A percentile compares a stretch with the other conserved stretches of the same genome.
Evolutionary conservation across 257 asterid species (phyloP).

Genomic region (Dorcoceras hygrometricum): DNA sequence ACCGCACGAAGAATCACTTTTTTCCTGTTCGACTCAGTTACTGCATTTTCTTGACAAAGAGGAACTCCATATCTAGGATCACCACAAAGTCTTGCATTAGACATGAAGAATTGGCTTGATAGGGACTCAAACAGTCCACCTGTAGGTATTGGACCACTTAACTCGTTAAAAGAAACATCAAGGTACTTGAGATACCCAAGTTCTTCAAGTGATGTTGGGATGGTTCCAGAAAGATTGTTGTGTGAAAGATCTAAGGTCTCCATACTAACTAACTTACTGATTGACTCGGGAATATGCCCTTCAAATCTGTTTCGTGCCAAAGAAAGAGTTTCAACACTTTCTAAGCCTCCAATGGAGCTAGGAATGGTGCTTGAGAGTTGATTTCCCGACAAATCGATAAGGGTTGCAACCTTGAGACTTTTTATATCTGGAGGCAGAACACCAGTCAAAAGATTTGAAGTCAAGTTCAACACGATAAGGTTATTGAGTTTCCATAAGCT

Average conservation of each 20-base stretch:
- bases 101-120: slow-evolving; percentile 6
- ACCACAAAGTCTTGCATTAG: slow-evolving; percentile 27
- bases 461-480: slow-evolving; percentile 18
- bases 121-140: slow-evolving; percentile 26
- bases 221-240: slow-evolving; percentile 27
- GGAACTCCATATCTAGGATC: slow-evolving; percentile 25
- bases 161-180: slow-evolving; percentile 31
- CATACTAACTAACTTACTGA: slow-evolving; percentile 14
- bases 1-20: neutral
- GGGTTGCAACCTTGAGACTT: slow-evolving; percentile 5
- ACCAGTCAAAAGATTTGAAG: slow-evolving; percentile 26
- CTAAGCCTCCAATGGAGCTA: slow-evolving; percentile 8
- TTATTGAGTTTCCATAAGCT: slow-evolving; percentile 21
- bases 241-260: slow-evolving; percentile 22
- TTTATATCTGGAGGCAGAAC: slow-evolving; percentile 18
- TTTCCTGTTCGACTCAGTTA: neutral
- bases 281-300: slow-evolving; percentile 26
- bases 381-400: slow-evolving; percentile 27
- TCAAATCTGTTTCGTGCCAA: slow-evolving; percentile 23
- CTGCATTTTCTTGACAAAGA: neutral
- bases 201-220: slow-evolving; percentile 25
- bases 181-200: slow-evolving; percentile 22
- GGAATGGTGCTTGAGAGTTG: slow-evolving; percentile 23
- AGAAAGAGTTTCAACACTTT: neutral
- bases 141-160: slow-evolving; percentile 28